A percentile compares a stretch with the other conserved stretches of the same genome.
Conservation (phyloP, 78 protist genomes). For the Guillardia theta region DNA sequence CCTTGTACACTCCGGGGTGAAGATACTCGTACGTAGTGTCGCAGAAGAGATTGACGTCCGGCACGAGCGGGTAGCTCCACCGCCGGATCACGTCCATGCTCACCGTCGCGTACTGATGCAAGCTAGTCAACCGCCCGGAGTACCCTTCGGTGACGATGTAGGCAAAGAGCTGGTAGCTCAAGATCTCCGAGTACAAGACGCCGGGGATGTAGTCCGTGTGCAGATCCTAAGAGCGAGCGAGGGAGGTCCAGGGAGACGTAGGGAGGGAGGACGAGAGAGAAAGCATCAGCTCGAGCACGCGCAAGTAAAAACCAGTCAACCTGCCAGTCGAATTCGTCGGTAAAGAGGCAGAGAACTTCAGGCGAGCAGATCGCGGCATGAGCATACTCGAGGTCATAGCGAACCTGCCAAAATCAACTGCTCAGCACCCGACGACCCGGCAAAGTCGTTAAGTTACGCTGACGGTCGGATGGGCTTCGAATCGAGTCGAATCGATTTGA, state of each 20-base stretch:
- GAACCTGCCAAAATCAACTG: not conserved
- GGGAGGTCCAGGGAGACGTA: too few relatives aligned
- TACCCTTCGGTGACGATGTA: not conserved
- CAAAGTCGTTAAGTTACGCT: too few relatives aligned
- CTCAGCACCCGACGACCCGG: not conserved
- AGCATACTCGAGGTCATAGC: slow-evolving; percentile 69
- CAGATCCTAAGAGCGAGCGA: not conserved
- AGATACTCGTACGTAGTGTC: not conserved
- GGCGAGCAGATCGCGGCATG: slow-evolving; percentile 79
- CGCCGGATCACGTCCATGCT: slow-evolving; percentile 8
- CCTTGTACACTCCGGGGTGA: slow-evolving; percentile 17
- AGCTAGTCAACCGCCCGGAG: not conserved
- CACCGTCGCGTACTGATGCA: not conserved
- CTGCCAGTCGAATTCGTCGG: slow-evolving; percentile 51
- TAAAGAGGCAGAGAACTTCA: slow-evolving; percentile 57
- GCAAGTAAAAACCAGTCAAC: too few relatives aligned
- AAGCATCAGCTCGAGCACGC: not conserved
- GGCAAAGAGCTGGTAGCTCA: slow-evolving; percentile 9
- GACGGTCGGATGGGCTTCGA: not conserved
- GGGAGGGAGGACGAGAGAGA: not conserved
- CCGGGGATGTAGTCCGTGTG: not conserved
- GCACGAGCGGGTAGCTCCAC: slow-evolving; percentile 34
- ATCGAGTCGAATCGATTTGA: not conserved
- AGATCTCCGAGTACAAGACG: slow-evolving; percentile 7
- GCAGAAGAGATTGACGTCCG: slow-evolving; percentile 41